Base-by-base conservation (phyloP, 108 stramenopile species). In the Skeletonema grethae region DNA sequence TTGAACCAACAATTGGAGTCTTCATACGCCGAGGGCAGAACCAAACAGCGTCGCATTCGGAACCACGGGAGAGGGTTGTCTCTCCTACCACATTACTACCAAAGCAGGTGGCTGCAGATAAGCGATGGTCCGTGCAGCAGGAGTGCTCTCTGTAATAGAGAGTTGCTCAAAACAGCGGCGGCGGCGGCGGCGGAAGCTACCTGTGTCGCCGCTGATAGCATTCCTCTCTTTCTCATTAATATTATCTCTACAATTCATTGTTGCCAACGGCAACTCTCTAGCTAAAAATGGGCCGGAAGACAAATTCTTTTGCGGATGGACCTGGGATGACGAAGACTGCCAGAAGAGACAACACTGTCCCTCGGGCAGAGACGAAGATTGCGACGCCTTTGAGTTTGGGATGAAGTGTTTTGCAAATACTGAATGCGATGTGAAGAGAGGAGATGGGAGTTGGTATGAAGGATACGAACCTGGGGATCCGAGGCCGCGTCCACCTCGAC, bases 301-400 rank as follows among this genome's bases (percentile, higher is more conserved):
- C 57, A 64, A 62, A 34, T 80, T 65, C 68, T 80, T 80, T 65
- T 80, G 79, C 38, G 79, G 79, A 18, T 70, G 55, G 63, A 70
- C 70, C 43, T 80, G 79, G 79, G 79, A 80, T 57, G 79, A 80
- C 18, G 20, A 61, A 25, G 67, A 63, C 68, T 80, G 79, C 28
- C 45, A 29, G 20, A 38, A 16, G 0, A 72, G 79, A n/a, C 79
- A 80, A 45, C 68, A 80, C 64, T 80, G 79, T 48, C 79, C 73
- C 36, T 68, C 73, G 31, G 79, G 79, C 46, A 57, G 56, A 4
- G 58, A 56, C 31, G 79, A 82, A 68, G 76, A 78, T 36, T 78
- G 81, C 67, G 81, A 82, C 35, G 66, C 66, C 13, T 46, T 20
- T 66, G 55, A 66, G 8, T 62, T 77, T 13, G 76, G 76, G 22